Evolutionary conservation across 257 asterid genomes (phyloP), one percentile per base, ranked within the genome.

Genomic region (Salvia splendens): DNA sequence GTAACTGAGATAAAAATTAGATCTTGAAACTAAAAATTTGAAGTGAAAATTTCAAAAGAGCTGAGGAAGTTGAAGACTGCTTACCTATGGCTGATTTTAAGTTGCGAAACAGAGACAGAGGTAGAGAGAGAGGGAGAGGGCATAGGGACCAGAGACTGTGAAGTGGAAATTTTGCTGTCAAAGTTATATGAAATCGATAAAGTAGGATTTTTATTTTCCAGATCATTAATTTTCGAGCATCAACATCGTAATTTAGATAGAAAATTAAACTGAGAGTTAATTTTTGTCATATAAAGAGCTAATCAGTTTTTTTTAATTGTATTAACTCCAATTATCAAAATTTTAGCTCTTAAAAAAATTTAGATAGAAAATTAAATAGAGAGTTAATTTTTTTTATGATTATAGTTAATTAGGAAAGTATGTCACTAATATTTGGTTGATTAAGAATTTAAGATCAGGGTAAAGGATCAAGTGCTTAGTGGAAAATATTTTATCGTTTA

Each of bases 21-120:
- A 76, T 79, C 76, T 72, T 61, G 67, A 48, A 50, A 77, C 67
- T 8, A 9, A 28, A 52, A 42, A 4, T 5, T 54, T 17, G 47
- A 48, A 63, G 55, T 6, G 17, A 38, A 36, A 61, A 12, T 61
- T 24, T 70, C 53, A 61, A 60, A 67, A 47, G 15, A 41, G 60
- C 20, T 10, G 64, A 24, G 64, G 33, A 63, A 41, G 52, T 15
- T 6, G 52, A 11, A 51, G 58, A 42, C 57, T 59, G 59, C 52
- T 65, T 55, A 14, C 40, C 54, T 50, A 70, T 24, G 54, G 32
- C 63, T 48, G 59, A 67, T 53, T 61, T 30, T 61, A 20, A 65
- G 66, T 50, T 58, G 61, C 69, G 65, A 70, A 55, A 6, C 42
- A 17, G 5, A 33, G 38, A 33, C 6, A 33, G 17, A 4, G 30